These are phyloP conservation scores for Colletotrichum spinosum DNA, from an alignment of 2,329 filamentous ascomycete genomes.

Conservation along the genomic window DNA sequence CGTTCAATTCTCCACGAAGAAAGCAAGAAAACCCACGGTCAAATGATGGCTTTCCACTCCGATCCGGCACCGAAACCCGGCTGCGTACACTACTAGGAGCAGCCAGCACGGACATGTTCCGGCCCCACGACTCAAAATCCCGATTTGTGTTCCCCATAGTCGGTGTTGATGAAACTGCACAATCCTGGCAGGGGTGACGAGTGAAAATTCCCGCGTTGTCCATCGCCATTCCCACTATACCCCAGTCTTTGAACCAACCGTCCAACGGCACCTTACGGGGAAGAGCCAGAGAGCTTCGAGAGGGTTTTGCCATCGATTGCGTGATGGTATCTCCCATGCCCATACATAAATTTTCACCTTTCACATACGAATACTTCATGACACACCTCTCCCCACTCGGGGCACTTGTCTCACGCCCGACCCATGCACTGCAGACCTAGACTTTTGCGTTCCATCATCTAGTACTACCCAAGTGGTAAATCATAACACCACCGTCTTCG, in stretches of 20 bases:
- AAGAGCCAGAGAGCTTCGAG: constrained; percentile 1
- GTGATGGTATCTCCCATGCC: neutral
- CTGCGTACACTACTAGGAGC: neutral
- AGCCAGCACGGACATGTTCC: constrained; percentile 6
- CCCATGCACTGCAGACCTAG: constrained; percentile 1
- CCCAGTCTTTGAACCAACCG: constrained; percentile 6
- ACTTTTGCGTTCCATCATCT: neutral
- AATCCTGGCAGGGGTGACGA: neutral
- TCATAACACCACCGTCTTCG: neutral
- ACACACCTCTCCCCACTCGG: constrained; percentile 1
- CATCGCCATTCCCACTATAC: constrained; percentile 20
- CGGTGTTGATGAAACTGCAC: constrained; percentile 14
- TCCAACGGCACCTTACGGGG: neutral
- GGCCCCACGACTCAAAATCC: constrained; percentile 7
- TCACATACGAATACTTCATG: too few species aligned
- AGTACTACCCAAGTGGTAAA: neutral
- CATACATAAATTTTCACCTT: too few species aligned
- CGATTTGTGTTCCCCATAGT: constrained; percentile 15
- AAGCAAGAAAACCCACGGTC: neutral
- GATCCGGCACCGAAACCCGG: constrained; percentile 24
- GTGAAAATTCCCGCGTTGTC: constrained; percentile 3
- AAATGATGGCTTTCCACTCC: neutral
- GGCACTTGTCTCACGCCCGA: neutral
- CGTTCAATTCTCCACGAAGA: neutral
- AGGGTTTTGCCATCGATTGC: constrained; percentile 11